Evolutionary conservation across 169 alveolate genomes (phyloP).

Genomic region (Cryptosporidium tyzzeri): DNA sequence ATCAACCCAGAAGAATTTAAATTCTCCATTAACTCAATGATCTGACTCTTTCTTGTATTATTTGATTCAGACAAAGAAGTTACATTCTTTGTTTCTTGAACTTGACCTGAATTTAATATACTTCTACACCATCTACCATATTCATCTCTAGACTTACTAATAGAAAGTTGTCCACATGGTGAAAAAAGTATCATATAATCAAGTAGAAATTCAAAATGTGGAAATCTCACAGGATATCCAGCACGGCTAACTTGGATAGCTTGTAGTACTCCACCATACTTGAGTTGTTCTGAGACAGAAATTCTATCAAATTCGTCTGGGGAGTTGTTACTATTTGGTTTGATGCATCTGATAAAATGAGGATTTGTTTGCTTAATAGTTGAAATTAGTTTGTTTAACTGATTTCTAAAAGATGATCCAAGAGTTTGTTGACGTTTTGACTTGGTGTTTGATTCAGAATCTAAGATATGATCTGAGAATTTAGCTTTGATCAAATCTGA

Average conservation of each 20-base stretch:
- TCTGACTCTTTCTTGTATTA: not conserved
- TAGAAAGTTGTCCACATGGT: conserved; percentile 27
- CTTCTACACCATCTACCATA: not conserved
- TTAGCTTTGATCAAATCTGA: conserved; percentile 77
- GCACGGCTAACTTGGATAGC: conserved; percentile 94
- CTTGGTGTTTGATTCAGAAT: conserved; percentile 52
- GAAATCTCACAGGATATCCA: conserved; percentile 93
- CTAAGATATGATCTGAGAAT: conserved; percentile 67
- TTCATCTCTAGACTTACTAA: conserved; percentile 2
- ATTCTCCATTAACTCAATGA: conserved; percentile 23
- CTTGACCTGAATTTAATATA: not conserved
- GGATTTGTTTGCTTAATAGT: conserved; percentile 91
- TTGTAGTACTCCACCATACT: conserved; percentile 92
- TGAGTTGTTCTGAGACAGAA: conserved; percentile 92
- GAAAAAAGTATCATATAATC: conserved; percentile 85
- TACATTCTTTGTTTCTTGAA: not conserved
- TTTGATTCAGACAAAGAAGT: not conserved
- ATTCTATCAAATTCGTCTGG: conserved; percentile 90
- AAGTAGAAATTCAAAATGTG: conserved; percentile 88
- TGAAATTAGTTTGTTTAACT: conserved; percentile 90
- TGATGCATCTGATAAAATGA: conserved; percentile 94
- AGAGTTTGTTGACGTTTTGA: conserved; percentile 83
- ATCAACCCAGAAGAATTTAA: conserved; percentile 1
- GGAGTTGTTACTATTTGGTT: conserved; percentile 89
- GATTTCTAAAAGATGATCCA: conserved; percentile 91